Percentiles rank a stretch among this genome's conserved stretches.
Conservation (phyloP, 331 rosid genomes). For the Malus hybrid region DNA sequence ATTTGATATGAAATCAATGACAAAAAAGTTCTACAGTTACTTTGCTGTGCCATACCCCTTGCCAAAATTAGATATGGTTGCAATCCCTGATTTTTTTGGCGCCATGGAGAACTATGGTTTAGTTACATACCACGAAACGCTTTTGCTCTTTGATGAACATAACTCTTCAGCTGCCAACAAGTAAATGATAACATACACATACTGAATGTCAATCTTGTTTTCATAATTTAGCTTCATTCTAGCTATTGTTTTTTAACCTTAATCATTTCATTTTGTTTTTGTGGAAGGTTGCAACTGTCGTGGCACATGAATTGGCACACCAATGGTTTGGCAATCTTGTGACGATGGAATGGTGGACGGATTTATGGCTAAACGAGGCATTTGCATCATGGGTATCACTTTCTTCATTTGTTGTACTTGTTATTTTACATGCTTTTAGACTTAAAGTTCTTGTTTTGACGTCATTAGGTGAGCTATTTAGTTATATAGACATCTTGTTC, state of each 20-base stretch:
- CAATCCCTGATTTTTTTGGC: slow-evolving; percentile 78
- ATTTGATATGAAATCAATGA: slow-evolving; percentile 2
- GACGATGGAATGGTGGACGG: slow-evolving; percentile 55
- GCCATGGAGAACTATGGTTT: slow-evolving; percentile 26
- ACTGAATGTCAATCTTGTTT: not conserved
- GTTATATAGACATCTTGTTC: slow-evolving; percentile 34
- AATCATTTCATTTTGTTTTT: slow-evolving; percentile 16
- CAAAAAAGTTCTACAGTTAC: slow-evolving; percentile 41
- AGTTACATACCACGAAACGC: slow-evolving; percentile 42
- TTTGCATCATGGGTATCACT: slow-evolving; percentile 41
- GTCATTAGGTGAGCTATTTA: slow-evolving; percentile 39
- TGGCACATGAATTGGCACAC: slow-evolving; percentile 37
- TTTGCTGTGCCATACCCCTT: slow-evolving; percentile 69
- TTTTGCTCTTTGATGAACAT: slow-evolving; percentile 39
- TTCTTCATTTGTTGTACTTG: not conserved
- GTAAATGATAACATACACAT: slow-evolving; percentile 32
- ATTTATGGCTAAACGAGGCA: slow-evolving; percentile 48
- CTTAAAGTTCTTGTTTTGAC: not conserved
- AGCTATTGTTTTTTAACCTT: slow-evolving; percentile 7
- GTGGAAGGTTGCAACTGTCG: slow-evolving; percentile 56
- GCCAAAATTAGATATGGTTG: slow-evolving; percentile 93
- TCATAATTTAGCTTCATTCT: not conserved
- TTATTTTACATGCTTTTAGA: not conserved
- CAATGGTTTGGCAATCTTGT: slow-evolving; percentile 52
- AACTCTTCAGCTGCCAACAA: slow-evolving; percentile 48